These are phyloP conservation scores for Tephrocybe sp. DNA, from an alignment of 768 basidiomycete genomes.

Conservation along the genomic window DNA sequence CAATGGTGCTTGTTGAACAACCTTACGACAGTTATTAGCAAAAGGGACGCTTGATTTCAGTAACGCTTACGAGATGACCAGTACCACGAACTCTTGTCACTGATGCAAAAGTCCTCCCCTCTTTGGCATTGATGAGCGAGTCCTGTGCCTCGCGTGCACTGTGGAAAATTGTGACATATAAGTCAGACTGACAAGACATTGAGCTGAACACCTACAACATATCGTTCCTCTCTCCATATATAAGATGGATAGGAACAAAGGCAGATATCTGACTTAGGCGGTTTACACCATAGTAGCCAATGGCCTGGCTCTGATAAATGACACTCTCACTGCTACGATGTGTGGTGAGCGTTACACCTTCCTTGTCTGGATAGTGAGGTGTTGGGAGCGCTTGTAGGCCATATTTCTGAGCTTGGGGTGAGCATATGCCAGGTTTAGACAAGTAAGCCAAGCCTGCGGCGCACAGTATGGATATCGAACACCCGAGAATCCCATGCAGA, in stretches of 20 bases:
- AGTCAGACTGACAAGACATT: background rate
- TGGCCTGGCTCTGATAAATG: constrained; percentile 22
- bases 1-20: constrained; percentile 26
- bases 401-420: constrained; percentile 17
- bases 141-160: constrained; percentile 25
- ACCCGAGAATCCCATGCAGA: constrained; percentile 24
- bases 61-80: constrained; percentile 27
- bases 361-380: constrained; percentile 24
- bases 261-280: constrained; percentile 26
- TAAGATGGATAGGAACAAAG: constrained; percentile 25
- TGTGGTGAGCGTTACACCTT: constrained; percentile 24
- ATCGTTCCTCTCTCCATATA: constrained; percentile 26
- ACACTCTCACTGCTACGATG: constrained; percentile 23
- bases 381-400: constrained; percentile 27
- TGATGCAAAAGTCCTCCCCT: constrained; percentile 25
- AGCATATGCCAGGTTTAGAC: background rate
- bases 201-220: constrained; percentile 23
- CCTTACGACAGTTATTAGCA: constrained; percentile 12
- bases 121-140: constrained; percentile 22
- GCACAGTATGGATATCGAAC: constrained; percentile 22
- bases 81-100: constrained; percentile 23
- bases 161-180: background rate
- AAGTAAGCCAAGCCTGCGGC: background rate
- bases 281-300: constrained; percentile 21
- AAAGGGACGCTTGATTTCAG: background rate